A percentile compares a stretch with the other conserved stretches of the same genome.
These are phyloP conservation scores for Hirsutella minnesotensis DNA, from an alignment of 2,329 filamentous ascomycete species.

Conservation along the genomic window DNA sequence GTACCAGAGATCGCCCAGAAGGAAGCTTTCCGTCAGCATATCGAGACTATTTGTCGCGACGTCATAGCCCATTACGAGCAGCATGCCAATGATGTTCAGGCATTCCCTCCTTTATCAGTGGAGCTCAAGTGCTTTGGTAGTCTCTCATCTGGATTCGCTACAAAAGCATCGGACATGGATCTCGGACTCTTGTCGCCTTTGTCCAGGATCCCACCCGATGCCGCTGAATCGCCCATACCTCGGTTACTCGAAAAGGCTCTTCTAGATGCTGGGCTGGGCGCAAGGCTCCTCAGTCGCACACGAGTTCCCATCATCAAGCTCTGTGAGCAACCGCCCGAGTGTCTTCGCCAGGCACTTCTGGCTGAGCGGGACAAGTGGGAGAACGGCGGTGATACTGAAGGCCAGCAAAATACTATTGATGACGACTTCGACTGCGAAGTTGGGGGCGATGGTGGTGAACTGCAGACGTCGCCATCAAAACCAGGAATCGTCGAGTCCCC, in stretches of 20 bases:
- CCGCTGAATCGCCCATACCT: constrained; percentile 51
- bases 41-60: constrained; percentile 53
- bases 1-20: constrained; percentile 54
- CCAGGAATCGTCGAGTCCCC: constrained; percentile 2
- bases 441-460: constrained; percentile 11
- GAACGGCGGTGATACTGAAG: constrained; percentile 32
- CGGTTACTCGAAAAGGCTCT: constrained; percentile 65
- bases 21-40: constrained; percentile 51
- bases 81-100: constrained; percentile 20
- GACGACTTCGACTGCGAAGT: constrained; percentile 20
- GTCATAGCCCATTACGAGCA: constrained; percentile 43
- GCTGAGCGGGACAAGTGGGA: constrained; percentile 65
- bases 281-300: constrained; percentile 64
- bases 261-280: constrained; percentile 60
- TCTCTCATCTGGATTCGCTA: constrained; percentile 73
- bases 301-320: constrained; percentile 82
- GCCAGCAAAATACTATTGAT: constrained; percentile 19
- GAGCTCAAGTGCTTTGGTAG: constrained; percentile 71
- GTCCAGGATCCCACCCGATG: constrained; percentile 41
- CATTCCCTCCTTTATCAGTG: constrained; percentile 45
- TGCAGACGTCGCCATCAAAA: constrained; percentile 8
- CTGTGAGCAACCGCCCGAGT: constrained; percentile 55
- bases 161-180: constrained; percentile 84
- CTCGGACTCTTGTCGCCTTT: constrained; percentile 61
- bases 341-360: constrained; percentile 47